Conservation (phyloP, 1,284 basidiomycete genomes). For the Gomphus bonarii region DNA sequence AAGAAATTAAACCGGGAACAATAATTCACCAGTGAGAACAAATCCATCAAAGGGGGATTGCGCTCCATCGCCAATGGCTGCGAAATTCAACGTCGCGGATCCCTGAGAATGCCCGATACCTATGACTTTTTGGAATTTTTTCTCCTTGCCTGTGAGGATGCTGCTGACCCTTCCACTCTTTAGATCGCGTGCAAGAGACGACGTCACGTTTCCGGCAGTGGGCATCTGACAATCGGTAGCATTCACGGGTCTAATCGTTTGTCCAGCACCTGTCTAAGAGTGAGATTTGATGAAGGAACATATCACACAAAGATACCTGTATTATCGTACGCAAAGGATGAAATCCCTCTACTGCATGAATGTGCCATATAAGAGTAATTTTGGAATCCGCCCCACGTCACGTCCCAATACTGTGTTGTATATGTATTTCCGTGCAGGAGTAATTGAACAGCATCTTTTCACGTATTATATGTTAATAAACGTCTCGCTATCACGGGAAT, state of each 20-base stretch:
- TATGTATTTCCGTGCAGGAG: conserved; percentile 8
- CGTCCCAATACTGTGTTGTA: conserved; percentile 7
- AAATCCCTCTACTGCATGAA: conserved; percentile 3
- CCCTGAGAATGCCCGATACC: conserved; percentile 4
- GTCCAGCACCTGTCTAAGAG: not conserved
- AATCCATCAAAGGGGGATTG: conserved; percentile 1
- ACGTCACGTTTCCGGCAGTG: not conserved
- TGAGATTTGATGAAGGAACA: not conserved
- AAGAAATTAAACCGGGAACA: not conserved
- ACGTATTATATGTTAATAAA: not conserved
- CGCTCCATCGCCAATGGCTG: conserved; percentile 5
- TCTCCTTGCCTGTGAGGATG: conserved; percentile 1
- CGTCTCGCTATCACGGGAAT: not conserved
- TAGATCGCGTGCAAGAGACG: not conserved
- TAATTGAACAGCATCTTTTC: conserved; percentile 3
- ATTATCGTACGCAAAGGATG: conserved; percentile 9
- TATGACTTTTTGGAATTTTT: not conserved
- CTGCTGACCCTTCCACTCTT: conserved; percentile 2
- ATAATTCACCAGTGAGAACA: conserved; percentile 1
- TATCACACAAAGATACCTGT: not conserved
- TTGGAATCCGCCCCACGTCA: conserved; percentile 6
- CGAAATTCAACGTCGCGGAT: not conserved
- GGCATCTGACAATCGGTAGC: conserved; percentile 6
- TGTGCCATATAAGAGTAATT: conserved; percentile 5
- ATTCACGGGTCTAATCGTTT: not conserved